Evolutionary conservation across 176 grass and related monocot species (phyloP), one percentile per base, ranked within the genome.

Genomic region (Rhynchospora pubera): DNA sequence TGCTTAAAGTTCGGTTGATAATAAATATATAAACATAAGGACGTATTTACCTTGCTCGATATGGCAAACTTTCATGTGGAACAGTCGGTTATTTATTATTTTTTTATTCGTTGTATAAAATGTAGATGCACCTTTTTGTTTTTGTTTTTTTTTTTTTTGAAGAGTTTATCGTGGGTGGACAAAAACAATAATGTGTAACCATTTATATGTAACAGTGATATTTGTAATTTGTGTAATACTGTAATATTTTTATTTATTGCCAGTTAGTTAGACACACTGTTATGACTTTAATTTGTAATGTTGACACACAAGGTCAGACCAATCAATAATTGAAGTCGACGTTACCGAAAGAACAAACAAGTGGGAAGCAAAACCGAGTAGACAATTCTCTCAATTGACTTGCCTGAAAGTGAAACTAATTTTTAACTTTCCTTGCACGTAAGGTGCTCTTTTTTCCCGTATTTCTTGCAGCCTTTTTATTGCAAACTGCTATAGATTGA

Each of bases 71-170:
- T 73, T 52, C 23, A 32, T 39, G 53, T 55, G 26, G 47, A 30
- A 34, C 7, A 7, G 72, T 77, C 51, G 23, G 13, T 32, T 74
- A 26, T 74, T 76, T 76, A 5, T 77, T 77, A 77, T 77, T 56
- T 62, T 82, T 82, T 82, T 52, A 82, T 82, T 82, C 79, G 59
- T 82, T 82, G 79, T 82, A 82, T 46, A 82, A 66, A 82, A 32
- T 82, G 79, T 65, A 82, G 79, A 62, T 82, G 42, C 6, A 63
- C 1, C 24, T 47, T 82, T n/a, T 65, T 30, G 6, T 65, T 26
- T 69, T 42, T n/a, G n/a, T 9, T 32, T 5, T 39, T 39, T 5
- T 39, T 39, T 5, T 48, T 23, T 47, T 80, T 48, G 12, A 16
- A 61, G 58, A 59, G 53, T 42, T 59, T 61, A 61, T 19, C 23